A percentile compares a stretch with the other conserved stretches of the same genome.
Conservation (phyloP, 2,329 filamentous ascomycete species). For the Ramichloridium luteum region DNA sequence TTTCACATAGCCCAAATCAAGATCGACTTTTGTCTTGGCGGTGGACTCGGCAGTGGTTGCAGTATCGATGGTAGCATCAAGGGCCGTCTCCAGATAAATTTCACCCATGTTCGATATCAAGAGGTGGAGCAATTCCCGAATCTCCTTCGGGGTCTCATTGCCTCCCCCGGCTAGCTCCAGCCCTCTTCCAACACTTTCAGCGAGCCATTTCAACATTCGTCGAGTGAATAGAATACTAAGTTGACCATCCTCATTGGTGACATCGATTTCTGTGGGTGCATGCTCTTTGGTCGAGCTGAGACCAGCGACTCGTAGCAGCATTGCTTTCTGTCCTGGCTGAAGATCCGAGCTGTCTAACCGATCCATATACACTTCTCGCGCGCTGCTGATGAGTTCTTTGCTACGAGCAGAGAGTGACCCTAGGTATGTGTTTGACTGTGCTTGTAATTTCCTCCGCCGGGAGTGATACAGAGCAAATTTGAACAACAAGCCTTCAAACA, state of each 20-base stretch:
- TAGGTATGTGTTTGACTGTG: constrained; percentile 62
- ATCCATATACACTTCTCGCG: constrained; percentile 83
- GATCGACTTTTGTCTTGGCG: constrained; percentile 56
- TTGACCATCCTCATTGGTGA: constrained; percentile 77
- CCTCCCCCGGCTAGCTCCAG: constrained; percentile 72
- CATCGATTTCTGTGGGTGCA: constrained; percentile 49
- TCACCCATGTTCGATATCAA: constrained; percentile 80
- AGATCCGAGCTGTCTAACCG: constrained; percentile 80
- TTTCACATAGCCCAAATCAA: constrained; percentile 73
- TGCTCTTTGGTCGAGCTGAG: constrained; percentile 56
- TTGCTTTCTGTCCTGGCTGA: constrained; percentile 74
- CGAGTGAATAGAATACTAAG: constrained; percentile 82
- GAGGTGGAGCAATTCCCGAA: constrained; percentile 70
- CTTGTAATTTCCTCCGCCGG: constrained; percentile 68
- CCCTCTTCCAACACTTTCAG: constrained; percentile 82
- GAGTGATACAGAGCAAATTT: constrained; percentile 96
- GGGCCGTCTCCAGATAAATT: constrained; percentile 56
- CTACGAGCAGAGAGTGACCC: constrained; percentile 81
- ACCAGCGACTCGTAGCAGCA: constrained; percentile 81
- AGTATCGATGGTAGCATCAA: constrained; percentile 60
- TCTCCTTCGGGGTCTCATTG: constrained; percentile 86
- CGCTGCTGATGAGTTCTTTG: constrained; percentile 74
- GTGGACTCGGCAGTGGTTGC: constrained; percentile 61
- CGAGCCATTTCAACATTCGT: constrained; percentile 94
- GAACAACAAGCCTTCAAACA: constrained; percentile 86